Evolutionary conservation across 495 filamentous ascomycete species (phyloP).

Genomic region (Penicillium desertorum): DNA sequence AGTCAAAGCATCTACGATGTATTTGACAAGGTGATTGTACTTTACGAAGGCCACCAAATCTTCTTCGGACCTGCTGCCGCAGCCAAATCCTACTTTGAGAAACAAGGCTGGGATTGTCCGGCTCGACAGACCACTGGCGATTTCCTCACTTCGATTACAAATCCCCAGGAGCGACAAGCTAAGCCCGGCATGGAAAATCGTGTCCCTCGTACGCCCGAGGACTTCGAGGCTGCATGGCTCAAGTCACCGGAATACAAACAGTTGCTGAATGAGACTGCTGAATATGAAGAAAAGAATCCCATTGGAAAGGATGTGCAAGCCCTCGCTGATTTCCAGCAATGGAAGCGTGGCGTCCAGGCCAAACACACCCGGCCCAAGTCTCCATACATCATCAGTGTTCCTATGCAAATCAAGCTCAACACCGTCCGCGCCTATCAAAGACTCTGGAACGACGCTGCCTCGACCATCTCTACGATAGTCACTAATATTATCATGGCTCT

Average conservation of each 20-base stretch:
- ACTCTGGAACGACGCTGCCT: conserved; percentile 65
- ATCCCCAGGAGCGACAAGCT: conserved; percentile 57
- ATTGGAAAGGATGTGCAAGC: conserved; percentile 15
- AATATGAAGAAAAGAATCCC: conserved; percentile 41
- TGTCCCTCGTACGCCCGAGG: conserved; percentile 66
- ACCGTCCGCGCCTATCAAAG: conserved; percentile 49
- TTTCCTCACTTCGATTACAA: conserved; percentile 70
- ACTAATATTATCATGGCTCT: conserved; percentile 73
- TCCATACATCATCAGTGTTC: conserved; percentile 40
- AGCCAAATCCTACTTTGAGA: conserved; percentile 59
- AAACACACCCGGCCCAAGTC: conserved; percentile 35
- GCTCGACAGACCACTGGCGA: conserved; percentile 61
- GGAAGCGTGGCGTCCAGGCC: conserved; percentile 31
- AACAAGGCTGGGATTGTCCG: conserved; percentile 57
- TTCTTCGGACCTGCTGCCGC: conserved; percentile 56
- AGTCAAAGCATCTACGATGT: conserved; percentile 72
- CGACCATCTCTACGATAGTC: conserved; percentile 67
- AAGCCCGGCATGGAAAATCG: conserved; percentile 57
- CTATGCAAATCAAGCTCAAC: conserved; percentile 46
- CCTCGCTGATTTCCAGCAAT: conserved; percentile 26
- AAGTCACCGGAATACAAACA: conserved; percentile 47
- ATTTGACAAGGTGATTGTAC: conserved; percentile 59
- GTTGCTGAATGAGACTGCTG: conserved; percentile 47
- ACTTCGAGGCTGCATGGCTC: conserved; percentile 61
- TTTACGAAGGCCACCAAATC: conserved; percentile 63